Evolutionary conservation across 2,329 filamentous ascomycete species (phyloP), one percentile per base, ranked within the genome.

Genomic region (Teratosphaeriaceae sp.): DNA sequence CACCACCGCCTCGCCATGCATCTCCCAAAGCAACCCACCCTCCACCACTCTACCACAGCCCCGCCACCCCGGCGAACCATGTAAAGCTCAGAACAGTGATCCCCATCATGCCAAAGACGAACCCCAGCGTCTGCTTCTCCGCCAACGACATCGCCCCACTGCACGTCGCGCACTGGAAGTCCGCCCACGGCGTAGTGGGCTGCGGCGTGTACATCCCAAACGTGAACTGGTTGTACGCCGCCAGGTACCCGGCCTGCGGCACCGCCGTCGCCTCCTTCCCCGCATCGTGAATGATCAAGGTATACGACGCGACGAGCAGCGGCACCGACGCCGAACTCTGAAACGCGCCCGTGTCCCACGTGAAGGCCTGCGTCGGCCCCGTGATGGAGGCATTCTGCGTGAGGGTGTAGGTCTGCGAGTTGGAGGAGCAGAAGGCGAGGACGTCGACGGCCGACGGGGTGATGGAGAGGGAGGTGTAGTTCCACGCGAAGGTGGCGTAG

Each of bases 131-230:
- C 55, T 78, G 70, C 38, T 67, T 70, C 53, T 80, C 74, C 48
- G 71, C 65, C 20, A 68, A 29, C 3, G 73, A 75, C 16, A 78
- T 57, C 7, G 75, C 77, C 21, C 62, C 65, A 51, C 65, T 76
- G 64, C 79, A 82, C 19, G 75, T 79, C 18, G 74, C 69, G 59
- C 79, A 82, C 11, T 53, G 49, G 29, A 48, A 61, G 19, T 59
- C 67, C 34, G 58, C 53, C 43, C 74, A 66, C 5, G 72, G 67
- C 4, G 67, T 71, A 56, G 76, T 74, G 3, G 66, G 44, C 60
- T 76, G 74, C 31, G 73, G 69, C 20, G 58, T 57, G 59, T 84
- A 84, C 75, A 84, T 80, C 47, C 76, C 80, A 54, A 84, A 84
- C 5, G 60, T 66, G 54, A 73, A 76, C 13, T 71, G 66, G 44